Conservation (phyloP, 176 grass and related monocot species). For the Panicum miliaceum region DNA sequence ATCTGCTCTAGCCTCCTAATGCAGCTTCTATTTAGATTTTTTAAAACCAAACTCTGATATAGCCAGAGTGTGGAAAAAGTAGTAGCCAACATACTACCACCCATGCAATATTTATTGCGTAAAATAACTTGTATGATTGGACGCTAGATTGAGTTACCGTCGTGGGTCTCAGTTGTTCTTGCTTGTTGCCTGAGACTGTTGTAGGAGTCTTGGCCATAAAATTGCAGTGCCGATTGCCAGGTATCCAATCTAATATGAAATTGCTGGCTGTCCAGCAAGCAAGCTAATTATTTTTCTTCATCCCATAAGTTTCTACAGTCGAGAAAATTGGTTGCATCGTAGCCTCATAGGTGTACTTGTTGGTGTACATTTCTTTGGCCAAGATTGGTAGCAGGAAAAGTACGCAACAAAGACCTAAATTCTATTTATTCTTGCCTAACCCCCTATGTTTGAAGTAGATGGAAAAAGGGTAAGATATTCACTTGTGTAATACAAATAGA, state of each 20-base stretch:
- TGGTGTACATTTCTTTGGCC: background rate
- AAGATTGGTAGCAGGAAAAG: background rate
- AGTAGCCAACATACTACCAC: background rate
- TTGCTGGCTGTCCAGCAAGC: background rate
- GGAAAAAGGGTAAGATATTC: background rate
- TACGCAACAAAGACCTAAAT: background rate
- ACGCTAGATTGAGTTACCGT: background rate
- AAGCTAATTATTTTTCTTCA: background rate
- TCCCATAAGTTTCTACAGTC: background rate
- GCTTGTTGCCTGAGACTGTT: background rate
- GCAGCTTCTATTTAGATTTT: background rate
- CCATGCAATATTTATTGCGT: background rate
- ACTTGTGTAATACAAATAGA: background rate
- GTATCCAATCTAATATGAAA: background rate
- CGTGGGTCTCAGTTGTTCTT: background rate
- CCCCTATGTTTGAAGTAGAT: conserved; percentile 8
- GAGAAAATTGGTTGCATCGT: background rate
- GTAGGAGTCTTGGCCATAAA: background rate
- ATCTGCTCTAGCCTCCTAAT: conserved; percentile 9
- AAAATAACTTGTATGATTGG: background rate
- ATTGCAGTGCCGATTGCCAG: background rate
- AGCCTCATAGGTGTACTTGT: background rate
- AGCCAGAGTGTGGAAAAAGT: background rate
- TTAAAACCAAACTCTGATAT: background rate
- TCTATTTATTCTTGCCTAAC: background rate